Percentiles rank a stretch among this genome's conserved stretches.
phyloP scores from a whole-genome alignment of 2,329 filamentous ascomycete genomes.

The Alternaria infectoria region DNA sequence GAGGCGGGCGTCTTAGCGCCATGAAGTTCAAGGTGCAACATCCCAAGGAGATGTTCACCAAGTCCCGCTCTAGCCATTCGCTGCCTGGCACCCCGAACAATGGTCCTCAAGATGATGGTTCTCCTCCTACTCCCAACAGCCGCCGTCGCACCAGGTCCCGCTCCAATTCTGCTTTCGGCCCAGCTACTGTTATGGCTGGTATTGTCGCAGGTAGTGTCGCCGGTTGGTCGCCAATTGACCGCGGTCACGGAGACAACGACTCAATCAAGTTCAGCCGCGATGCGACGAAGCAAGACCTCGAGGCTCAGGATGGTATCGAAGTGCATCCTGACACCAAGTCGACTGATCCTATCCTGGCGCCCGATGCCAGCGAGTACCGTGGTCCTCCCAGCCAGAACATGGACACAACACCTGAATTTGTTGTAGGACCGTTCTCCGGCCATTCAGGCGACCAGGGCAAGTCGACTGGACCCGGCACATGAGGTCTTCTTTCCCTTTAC shows the following conservation, averaged over 20 bases:
- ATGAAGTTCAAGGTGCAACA: conserved; percentile 80
- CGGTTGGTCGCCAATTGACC: conserved; percentile 75
- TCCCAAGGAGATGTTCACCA: conserved; percentile 73
- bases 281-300: conserved; percentile 48
- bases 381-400: conserved; percentile 53
- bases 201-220: conserved; percentile 79
- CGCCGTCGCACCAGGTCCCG: conserved; percentile 67
- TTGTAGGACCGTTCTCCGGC: conserved; percentile 51
- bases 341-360: conserved; percentile 55
- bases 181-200: conserved; percentile 81
- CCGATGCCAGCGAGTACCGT: conserved; percentile 48
- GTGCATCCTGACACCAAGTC: conserved; percentile 58
- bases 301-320: conserved; percentile 53
- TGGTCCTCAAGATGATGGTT: conserved; percentile 51
- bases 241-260: conserved; percentile 50
- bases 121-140: conserved; percentile 61
- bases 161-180: conserved; percentile 75
- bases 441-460: conserved; percentile 29
- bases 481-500: not conserved
- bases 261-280: conserved; percentile 48
- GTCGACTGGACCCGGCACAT: conserved; percentile 7
- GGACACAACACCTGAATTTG: conserved; percentile 54
- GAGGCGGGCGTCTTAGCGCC: conserved; percentile 81
- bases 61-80: conserved; percentile 67
- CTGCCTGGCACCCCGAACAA: conserved; percentile 68